phyloP scores from a whole-genome alignment of 2,329 filamentous ascomycete species.

The Volutella citrinella region DNA sequence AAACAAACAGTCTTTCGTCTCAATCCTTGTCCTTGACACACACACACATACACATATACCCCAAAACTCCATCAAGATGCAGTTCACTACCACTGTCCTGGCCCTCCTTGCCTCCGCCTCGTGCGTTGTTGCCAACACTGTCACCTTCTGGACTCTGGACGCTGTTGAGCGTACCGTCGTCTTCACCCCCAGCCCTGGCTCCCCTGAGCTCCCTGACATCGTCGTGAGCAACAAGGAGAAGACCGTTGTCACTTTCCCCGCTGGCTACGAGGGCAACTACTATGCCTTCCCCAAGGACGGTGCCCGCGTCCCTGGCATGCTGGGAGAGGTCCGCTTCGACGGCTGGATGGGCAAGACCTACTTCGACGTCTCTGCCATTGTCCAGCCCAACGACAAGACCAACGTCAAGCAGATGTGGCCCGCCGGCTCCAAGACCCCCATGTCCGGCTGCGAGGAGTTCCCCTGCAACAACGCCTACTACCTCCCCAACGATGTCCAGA shows the following conservation, averaged over 20 bases:
- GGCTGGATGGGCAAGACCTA: conserved; percentile 48
- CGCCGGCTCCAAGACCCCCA: conserved; percentile 28
- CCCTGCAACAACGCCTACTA: conserved; percentile 56
- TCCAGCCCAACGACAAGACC: conserved; percentile 45
- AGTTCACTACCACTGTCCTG: conserved; percentile 46
- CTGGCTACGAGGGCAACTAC: conserved; percentile 48
- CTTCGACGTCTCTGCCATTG: conserved; percentile 59
- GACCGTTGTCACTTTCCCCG: conserved; percentile 41
- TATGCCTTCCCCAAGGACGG: conserved; percentile 46
- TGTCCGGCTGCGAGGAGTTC: conserved; percentile 51
- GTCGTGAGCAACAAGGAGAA: conserved; percentile 37
- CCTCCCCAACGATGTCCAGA: conserved; percentile 52
- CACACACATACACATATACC: conserved; percentile 8
- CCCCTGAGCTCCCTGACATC: conserved; percentile 34
- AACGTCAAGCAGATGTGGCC: conserved; percentile 57
- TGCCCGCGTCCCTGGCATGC: conserved; percentile 45
- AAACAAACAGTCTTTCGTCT: conserved; percentile 16
- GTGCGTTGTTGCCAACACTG: conserved; percentile 42
- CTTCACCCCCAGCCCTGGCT: conserved; percentile 46
- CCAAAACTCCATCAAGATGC: conserved; percentile 45
- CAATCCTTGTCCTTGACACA: conserved; percentile 20
- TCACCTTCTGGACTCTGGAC: conserved; percentile 61
- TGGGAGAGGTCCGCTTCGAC: conserved; percentile 49
- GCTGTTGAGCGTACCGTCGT: conserved; percentile 44
- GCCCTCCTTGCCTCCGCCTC: conserved; percentile 41